Evolutionary conservation across 306 rosid species (phyloP).

Genomic region (Vachellia collinsii): DNA sequence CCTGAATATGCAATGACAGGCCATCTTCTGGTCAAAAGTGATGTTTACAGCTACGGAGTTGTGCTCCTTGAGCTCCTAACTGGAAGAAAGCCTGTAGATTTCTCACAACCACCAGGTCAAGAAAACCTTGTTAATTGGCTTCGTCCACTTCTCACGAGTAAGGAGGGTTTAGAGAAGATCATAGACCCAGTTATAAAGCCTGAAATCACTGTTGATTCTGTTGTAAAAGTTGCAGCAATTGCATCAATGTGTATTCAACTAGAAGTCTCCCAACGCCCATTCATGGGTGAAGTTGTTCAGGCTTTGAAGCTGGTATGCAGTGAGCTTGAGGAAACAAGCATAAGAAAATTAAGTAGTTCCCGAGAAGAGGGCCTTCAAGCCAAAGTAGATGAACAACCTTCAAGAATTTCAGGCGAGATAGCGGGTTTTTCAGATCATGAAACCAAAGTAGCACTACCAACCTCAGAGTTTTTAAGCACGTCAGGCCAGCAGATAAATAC

Average conservation of each 20-base stretch:
- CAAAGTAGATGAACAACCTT: slow-evolving; percentile 14
- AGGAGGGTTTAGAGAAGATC: slow-evolving; percentile 70
- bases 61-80: slow-evolving; percentile 94
- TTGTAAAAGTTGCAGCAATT: slow-evolving; percentile 71
- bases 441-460: slow-evolving; percentile 46
- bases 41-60: slow-evolving; percentile 97
- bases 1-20: slow-evolving; percentile 99
- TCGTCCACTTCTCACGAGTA: slow-evolving; percentile 84
- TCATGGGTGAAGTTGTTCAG: slow-evolving; percentile 84
- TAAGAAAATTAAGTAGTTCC: slow-evolving; percentile 36
- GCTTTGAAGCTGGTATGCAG: slow-evolving; percentile 72
- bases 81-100: slow-evolving; percentile 95
- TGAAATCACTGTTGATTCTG: slow-evolving; percentile 47
- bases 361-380: slow-evolving; percentile 43
- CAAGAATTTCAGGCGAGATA: slow-evolving; percentile 36
- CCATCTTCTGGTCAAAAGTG: slow-evolving; percentile 95
- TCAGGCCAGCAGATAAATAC: slow-evolving; percentile 49
- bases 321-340: slow-evolving; percentile 54
- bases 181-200: slow-evolving; percentile 70
- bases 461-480: slow-evolving; percentile 56
- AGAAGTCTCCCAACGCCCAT: slow-evolving; percentile 72
- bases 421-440: slow-evolving; percentile 36
- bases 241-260: slow-evolving; percentile 82
- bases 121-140: slow-evolving; percentile 93
- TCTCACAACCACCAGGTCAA: slow-evolving; percentile 90